Evolutionary conservation across 768 basidiomycete species (phyloP).

Genomic region (Infundibulicybe gibba): DNA sequence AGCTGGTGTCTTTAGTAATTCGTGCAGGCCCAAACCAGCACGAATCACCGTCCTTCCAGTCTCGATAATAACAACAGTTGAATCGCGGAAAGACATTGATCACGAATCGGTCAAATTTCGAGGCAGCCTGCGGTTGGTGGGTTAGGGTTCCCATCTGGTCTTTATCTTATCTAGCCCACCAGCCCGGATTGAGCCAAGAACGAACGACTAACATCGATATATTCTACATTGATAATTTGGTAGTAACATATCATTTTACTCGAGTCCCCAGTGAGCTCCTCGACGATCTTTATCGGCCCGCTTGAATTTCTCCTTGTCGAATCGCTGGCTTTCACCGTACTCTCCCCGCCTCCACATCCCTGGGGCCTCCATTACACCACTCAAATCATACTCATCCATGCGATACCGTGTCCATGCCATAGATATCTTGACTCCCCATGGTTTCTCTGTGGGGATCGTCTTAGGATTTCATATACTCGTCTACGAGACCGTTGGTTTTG

Average conservation of each 20-base stretch:
- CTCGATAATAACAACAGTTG: conserved; percentile 79
- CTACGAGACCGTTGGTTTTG: conserved; percentile 37
- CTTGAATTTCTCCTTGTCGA: conserved; percentile 67
- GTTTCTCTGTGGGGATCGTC: conserved; percentile 48
- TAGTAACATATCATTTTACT: too few relatives aligned
- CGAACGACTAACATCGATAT: too few relatives aligned
- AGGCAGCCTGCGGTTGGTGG: too few relatives aligned
- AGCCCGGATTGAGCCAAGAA: too few relatives aligned
- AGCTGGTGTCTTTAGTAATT: conserved; percentile 72
- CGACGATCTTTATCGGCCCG: conserved; percentile 67
- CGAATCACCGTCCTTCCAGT: conserved; percentile 66
- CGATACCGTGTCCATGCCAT: conserved; percentile 67
- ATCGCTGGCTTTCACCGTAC: conserved; percentile 44
- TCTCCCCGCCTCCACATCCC: conserved; percentile 54
- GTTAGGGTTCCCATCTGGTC: too few relatives aligned
- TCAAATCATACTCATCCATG: conserved; percentile 52
- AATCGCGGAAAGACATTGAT: conserved; percentile 72
- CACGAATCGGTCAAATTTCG: too few relatives aligned
- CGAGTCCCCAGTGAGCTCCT: conserved; percentile 26
- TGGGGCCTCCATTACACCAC: conserved; percentile 64
- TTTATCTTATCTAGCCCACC: too few relatives aligned
- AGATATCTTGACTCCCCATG: conserved; percentile 71
- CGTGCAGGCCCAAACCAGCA: conserved; percentile 77
- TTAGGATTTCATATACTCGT: conserved; percentile 63
- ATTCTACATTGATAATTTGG: too few relatives aligned